Evolutionary conservation across 495 filamentous ascomycete genomes (phyloP), one percentile per base, ranked within the genome.

Genomic region (Xylaria palmicola): DNA sequence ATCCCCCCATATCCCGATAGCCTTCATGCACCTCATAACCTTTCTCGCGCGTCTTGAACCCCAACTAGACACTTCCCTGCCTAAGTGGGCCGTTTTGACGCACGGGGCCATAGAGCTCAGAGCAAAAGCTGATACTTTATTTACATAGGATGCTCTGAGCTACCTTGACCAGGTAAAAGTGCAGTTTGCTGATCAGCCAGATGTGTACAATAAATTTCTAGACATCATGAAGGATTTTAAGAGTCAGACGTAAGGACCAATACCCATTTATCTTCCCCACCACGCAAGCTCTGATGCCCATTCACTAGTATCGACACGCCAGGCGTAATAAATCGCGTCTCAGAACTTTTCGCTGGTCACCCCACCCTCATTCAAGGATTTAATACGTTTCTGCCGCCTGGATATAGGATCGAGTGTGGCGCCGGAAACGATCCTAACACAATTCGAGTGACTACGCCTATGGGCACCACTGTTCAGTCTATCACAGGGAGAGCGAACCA

Each of bases 221-320:
- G 94, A 99, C 65, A 99, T 99, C 51, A 99, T 99, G 95, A 99
- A 99, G 74, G 95, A 99, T 63, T 99, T 99, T 77, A 99, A 99
- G 77, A 96, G 92, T 67, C 93, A 96, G 77, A 90, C 92, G 86
- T 94, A 76, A 78, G 90, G 20, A 43, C 22, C 17, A 43, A 9
- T 34, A 51, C 10, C 36, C 49, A 65, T 47, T 50, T 50, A 62
- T 54, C 30, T 40, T 24, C 48, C 43, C 50, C 59, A 45, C 50
- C 59, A 27, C 30, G 40, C 36, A 48, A 15, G 50, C 32, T 61
- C 50, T 61, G 59, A 61, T 30, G 41, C 41, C 48, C 52, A 26
- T 47, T 41, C 32, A 32, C 34, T 71, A 94, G 90, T 7, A 99
- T 99, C 69, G 93, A 99, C 71, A 99, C 95, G 0, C 95, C 95